phyloP scores from a whole-genome alignment of 2,329 filamentous ascomycete genomes.

The Apiospora arundinis region DNA sequence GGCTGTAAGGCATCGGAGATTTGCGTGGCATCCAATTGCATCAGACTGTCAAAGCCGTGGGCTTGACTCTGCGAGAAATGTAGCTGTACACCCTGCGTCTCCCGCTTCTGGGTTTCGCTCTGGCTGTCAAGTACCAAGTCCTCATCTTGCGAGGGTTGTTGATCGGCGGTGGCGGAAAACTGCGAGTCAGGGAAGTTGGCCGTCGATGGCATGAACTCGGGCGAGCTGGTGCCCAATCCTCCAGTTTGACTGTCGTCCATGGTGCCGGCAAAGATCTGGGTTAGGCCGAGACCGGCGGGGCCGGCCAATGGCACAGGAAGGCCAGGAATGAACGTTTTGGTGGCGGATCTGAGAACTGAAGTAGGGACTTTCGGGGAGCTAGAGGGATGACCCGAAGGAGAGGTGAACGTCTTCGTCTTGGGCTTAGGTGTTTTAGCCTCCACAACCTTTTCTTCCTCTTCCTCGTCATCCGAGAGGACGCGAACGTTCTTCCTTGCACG shows the following conservation, averaged over 20 bases:
- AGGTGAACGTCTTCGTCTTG: slow-evolving; percentile 48
- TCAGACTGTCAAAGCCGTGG: slow-evolving; percentile 63
- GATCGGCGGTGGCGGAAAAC: slow-evolving; percentile 64
- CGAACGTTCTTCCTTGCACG: slow-evolving; percentile 57
- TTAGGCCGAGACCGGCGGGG: slow-evolving; percentile 74
- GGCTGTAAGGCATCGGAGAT: slow-evolving; percentile 74
- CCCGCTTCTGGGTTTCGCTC: slow-evolving; percentile 41
- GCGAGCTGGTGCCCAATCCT: slow-evolving; percentile 40
- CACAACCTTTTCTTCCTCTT: slow-evolving; percentile 60
- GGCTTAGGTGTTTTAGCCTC: slow-evolving; percentile 56
- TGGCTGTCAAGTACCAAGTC: slow-evolving; percentile 61
- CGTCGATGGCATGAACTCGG: slow-evolving; percentile 62
- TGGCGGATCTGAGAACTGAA: slow-evolving; percentile 71
- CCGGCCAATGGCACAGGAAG: slow-evolving; percentile 61
- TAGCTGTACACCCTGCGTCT: slow-evolving; percentile 55
- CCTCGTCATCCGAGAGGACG: slow-evolving; percentile 71
- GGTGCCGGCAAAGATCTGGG: slow-evolving; percentile 89
- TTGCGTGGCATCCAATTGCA: slow-evolving; percentile 62
- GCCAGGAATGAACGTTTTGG: slow-evolving; percentile 73
- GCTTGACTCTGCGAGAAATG: slow-evolving; percentile 67
- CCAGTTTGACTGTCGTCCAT: slow-evolving; percentile 67
- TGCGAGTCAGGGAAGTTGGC: slow-evolving; percentile 64
- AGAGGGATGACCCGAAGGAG: slow-evolving; percentile 49
- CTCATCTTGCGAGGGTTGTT: slow-evolving; percentile 45
- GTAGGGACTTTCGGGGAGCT: slow-evolving; percentile 62